Conservation (phyloP, 169 alveolate species). For the Condylostoma magnum region DNA sequence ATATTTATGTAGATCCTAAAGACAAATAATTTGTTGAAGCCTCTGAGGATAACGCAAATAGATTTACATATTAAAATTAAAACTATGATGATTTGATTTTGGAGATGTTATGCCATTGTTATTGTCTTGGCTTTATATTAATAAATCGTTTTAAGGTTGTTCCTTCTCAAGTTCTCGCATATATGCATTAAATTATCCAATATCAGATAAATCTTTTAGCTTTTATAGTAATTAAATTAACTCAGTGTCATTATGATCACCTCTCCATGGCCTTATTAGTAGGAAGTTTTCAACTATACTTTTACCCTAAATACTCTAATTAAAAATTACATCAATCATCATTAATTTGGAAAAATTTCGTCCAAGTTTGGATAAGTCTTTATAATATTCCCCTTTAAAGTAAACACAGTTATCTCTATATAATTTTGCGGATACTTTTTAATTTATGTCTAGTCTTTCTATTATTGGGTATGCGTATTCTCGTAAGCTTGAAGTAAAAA, state of each 20-base stretch:
- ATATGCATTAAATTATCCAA: too few relatives aligned
- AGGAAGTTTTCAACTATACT: conserved; percentile 85
- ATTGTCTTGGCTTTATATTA: too few relatives aligned
- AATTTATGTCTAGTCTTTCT: conserved; percentile 68
- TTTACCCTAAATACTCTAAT: conserved; percentile 75
- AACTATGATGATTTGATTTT: too few relatives aligned
- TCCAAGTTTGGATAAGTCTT: conserved; percentile 80
- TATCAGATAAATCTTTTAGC: too few relatives aligned
- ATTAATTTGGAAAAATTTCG: conserved; percentile 75
- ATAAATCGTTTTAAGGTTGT: too few relatives aligned
- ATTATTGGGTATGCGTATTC: conserved; percentile 88
- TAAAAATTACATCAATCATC: conserved; percentile 87
- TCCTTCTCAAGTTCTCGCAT: too few relatives aligned
- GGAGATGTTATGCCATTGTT: too few relatives aligned
- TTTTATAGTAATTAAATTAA: conserved; percentile 61
- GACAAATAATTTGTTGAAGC: too few relatives aligned
- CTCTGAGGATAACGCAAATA: too few relatives aligned
- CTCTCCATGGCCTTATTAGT: conserved; percentile 83
- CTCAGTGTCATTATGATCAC: conserved; percentile 73
- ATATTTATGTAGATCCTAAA: too few relatives aligned
- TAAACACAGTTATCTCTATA: conserved; percentile 81
- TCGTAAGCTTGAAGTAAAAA: conserved; percentile 84
- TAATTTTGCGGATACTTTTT: conserved; percentile 68
- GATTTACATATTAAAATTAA: too few relatives aligned
- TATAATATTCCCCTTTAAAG: conserved; percentile 58